Evolutionary conservation across 345 rosid species (phyloP).

Genomic region (Limnanthes douglasii): DNA sequence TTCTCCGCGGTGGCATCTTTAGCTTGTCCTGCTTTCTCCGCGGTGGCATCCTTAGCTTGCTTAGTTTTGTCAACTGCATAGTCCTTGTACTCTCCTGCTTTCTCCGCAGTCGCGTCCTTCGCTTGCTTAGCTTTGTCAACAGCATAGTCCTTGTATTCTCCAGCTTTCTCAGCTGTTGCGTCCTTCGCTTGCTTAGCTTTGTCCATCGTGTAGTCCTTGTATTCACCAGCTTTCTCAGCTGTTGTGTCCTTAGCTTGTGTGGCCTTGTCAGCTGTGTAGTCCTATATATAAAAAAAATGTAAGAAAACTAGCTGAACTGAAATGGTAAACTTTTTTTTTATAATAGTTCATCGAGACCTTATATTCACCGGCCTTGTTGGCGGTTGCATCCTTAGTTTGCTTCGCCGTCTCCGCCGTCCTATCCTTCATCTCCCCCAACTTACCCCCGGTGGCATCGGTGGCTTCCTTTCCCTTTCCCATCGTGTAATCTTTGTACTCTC

Average conservation of each 20-base stretch:
- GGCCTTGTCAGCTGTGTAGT: slow-evolving; percentile 8
- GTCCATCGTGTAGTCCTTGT: slow-evolving; percentile 9
- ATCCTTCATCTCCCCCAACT: slow-evolving; percentile 11
- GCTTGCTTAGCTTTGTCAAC: no score
- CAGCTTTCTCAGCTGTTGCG: slow-evolving; percentile 1
- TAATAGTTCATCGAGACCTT: no score
- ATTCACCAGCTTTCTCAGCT: slow-evolving; percentile 7
- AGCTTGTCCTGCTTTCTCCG: no score
- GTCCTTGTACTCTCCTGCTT: no score
- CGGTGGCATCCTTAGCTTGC: no score
- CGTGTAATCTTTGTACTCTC: slow-evolving; percentile 6
- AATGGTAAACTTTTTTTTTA: no score
- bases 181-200: slow-evolving; percentile 11
- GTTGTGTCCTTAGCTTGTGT: slow-evolving; percentile 9
- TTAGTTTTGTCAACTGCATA: slow-evolving; percentile 1
- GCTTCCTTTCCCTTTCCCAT: slow-evolving; percentile 7
- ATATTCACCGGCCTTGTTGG: slow-evolving; percentile 6
- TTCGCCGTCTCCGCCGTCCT: slow-evolving; percentile 6
- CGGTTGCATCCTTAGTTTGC: slow-evolving; percentile 9
- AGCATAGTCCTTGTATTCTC: slow-evolving; percentile 10
- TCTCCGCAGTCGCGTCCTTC: no score
- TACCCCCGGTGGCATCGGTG: slow-evolving; percentile 1
- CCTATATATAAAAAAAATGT: no score
- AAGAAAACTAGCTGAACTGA: no score
- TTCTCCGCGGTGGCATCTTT: slow-evolving; percentile 12